A percentile compares a stretch with the other conserved stretches of the same genome.
phyloP scores from a whole-genome alignment of 345 rosid species.

The Salix exigua region DNA sequence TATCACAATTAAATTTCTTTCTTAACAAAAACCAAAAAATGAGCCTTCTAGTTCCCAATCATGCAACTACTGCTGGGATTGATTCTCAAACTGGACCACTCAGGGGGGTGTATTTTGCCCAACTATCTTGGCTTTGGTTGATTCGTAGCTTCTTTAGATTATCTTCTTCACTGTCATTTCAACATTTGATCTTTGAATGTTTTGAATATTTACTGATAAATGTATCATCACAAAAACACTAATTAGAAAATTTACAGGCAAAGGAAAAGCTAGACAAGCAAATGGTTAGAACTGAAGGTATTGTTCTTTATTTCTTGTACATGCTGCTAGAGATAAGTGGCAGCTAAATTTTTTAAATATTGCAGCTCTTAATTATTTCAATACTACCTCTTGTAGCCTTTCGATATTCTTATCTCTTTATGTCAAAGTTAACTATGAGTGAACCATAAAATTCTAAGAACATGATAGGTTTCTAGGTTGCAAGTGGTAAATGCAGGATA shows the following conservation, averaged over 20 bases:
- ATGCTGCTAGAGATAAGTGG: not conserved
- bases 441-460: not conserved
- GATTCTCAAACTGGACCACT: not conserved
- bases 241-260: conserved; percentile 20
- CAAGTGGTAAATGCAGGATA: not conserved
- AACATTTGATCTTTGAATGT: not conserved
- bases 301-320: not conserved
- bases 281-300: conserved; percentile 33
- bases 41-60: too few species aligned
- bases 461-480: not conserved
- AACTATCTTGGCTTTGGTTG: not conserved
- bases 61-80: not conserved
- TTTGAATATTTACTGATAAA: not conserved
- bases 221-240: not conserved
- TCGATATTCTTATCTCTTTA: too few species aligned
- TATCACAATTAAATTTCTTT: too few species aligned
- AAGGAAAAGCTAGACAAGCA: conserved; percentile 18
- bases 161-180: not conserved
- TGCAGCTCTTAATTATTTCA: not conserved
- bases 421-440: not conserved
- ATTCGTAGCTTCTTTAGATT: not conserved
- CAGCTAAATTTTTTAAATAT: not conserved
- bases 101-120: not conserved
- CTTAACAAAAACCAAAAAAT: too few species aligned
- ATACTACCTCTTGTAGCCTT: not conserved